phyloP scores from a whole-genome alignment of 305 asterid genomes.

The Fraxinus ornus region DNA sequence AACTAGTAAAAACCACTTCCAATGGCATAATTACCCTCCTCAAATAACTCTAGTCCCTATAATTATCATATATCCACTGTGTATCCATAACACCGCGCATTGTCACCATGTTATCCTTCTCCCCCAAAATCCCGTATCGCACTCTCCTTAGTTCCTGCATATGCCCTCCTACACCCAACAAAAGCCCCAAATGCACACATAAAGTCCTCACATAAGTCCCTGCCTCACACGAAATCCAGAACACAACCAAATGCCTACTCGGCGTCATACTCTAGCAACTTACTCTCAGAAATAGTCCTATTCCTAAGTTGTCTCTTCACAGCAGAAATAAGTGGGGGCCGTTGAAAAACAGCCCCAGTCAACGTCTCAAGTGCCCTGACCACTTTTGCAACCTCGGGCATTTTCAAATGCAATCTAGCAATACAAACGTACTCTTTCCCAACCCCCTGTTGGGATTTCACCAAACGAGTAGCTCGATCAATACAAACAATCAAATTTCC shows the following conservation, averaged over 20 bases:
- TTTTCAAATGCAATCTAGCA: conserved; percentile 75
- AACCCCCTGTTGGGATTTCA: conserved; percentile 92
- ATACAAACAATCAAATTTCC: conserved; percentile 91
- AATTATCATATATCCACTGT: conserved; percentile 79
- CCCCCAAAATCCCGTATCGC: conserved; percentile 83
- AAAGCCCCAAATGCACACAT: conserved; percentile 90
- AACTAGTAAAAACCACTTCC: conserved; percentile 84
- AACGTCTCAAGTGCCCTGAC: conserved; percentile 79
- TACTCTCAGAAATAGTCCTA: conserved; percentile 85
- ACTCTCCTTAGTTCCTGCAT: conserved; percentile 97
- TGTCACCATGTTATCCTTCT: conserved; percentile 94
- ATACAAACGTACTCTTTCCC: conserved; percentile 93
- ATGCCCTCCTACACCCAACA: conserved; percentile 90
- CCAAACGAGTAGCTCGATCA: conserved; percentile 88
- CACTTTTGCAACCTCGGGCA: conserved; percentile 72
- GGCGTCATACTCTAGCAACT: conserved; percentile 81
- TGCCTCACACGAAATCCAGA: conserved; percentile 97
- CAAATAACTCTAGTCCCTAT: conserved; percentile 76
- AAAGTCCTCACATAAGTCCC: conserved; percentile 93
- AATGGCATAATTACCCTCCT: conserved; percentile 91
- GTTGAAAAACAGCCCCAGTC: conserved; percentile 89
- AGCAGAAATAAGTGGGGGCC: conserved; percentile 93
- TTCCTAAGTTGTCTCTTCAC: conserved; percentile 92
- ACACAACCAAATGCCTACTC: conserved; percentile 82
- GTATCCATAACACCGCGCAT: conserved; percentile 98